Base-by-base conservation (phyloP, 805 yeast species). In the Ogataea saltuana region DNA sequence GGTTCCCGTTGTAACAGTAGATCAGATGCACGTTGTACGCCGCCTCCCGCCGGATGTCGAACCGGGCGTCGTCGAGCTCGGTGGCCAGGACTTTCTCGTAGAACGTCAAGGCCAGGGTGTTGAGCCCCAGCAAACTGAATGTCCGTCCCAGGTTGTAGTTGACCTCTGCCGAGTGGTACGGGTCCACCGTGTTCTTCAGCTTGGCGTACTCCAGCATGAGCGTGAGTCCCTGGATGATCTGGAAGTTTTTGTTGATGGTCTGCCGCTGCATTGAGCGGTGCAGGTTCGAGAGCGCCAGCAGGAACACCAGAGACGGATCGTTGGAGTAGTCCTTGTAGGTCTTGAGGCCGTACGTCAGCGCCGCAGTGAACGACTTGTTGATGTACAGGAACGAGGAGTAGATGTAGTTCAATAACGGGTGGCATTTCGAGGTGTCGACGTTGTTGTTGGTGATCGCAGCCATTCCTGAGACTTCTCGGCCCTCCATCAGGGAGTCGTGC, bases 191-290 rank as follows among this genome's bases (percentile, higher is more conserved):
- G 34, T 63, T 64, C 6, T 63, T 61, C 3, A 65, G 51, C 13
- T 77, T 79, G 30, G 72, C 71, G 55, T 93, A 93, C 52, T 88
- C 93, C 58, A 77, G 64, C 47, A 93, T 60, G 55, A 78, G 89
- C 43, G 90, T 80, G 35, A 93, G 66, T 0, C 97, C 97, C 58
- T 93, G 97, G 1, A 93, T 67, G 17, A 93, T 71, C 58, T 90
- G 97, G 45, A 85, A 72, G 57, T 91, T 97, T 43, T 97, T 78
- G 61, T 88, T 87, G 6, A 82, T 74, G 4, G 96, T 83, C 45
- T 87, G 80, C 49, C 99, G 73, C 64, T 93, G 98, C 81, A 90
- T 83, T 0, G 97, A 85, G 32, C 98, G 74, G 55, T 91, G 97
- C 18, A 90, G 69, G 64, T 89, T 90, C 0, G 90, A 81, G 30